phyloP scores from a whole-genome alignment of 2,329 filamentous ascomycete species.

The Lachnellula arida region DNA sequence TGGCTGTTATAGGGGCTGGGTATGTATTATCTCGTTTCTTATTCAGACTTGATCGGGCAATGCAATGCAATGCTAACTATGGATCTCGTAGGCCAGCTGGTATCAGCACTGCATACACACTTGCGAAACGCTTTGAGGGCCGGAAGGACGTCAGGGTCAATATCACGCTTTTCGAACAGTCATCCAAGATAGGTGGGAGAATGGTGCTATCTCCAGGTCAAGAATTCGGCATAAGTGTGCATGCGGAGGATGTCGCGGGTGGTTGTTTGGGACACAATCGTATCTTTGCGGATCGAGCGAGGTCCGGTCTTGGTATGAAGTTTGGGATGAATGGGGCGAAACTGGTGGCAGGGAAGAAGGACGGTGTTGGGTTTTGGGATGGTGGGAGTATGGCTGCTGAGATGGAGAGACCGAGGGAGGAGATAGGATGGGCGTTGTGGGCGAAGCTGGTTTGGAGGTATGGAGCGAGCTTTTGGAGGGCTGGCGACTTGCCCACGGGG shows the following conservation, averaged over 20 bases:
- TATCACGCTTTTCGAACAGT: conserved; percentile 11
- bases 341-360: neutral
- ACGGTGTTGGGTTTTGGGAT: conserved; percentile 6
- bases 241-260: conserved; percentile 6
- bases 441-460: conserved; percentile 9
- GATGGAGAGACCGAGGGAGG: conserved; percentile 2
- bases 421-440: conserved; percentile 1
- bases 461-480: conserved; percentile 1
- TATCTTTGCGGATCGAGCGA: neutral
- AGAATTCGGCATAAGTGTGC: neutral
- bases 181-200: conserved; percentile 7
- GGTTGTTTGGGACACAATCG: neutral
- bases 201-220: neutral
- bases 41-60: too few species aligned
- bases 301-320: neutral
- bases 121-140: neutral
- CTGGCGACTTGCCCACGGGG: neutral
- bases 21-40: too few species aligned
- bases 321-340: neutral
- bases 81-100: conserved; percentile 4
- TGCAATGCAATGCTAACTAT: too few species aligned
- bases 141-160: neutral
- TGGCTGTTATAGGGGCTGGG: too few species aligned
- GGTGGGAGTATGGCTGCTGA: conserved; percentile 1
- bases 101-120: conserved; percentile 3